A percentile compares a stretch with the other conserved stretches of the same genome.
Evolutionary conservation across 148 eudicot genomes (phyloP).

Genomic region (Fagopyrum homotropicum): DNA sequence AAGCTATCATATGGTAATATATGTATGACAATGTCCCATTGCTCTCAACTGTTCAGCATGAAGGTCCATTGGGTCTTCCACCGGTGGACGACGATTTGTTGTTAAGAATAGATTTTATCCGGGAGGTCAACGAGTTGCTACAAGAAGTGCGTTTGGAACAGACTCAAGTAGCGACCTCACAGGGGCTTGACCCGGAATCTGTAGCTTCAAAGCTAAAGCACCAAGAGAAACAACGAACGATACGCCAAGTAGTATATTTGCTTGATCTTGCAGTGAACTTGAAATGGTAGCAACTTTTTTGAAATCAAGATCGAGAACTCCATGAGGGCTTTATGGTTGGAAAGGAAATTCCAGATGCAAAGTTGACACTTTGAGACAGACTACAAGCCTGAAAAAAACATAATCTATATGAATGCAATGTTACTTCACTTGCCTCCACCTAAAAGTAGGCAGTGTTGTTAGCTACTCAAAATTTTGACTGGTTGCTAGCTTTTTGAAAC

Average conservation of each 20-base stretch:
- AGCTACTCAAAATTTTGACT: no score
- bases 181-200: slow-evolving; percentile 78
- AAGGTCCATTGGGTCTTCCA: slow-evolving; percentile 67
- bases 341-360: no score
- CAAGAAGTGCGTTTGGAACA: slow-evolving; percentile 65
- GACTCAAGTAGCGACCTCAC: slow-evolving; percentile 19
- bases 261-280: slow-evolving; percentile 71
- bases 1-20: neutral
- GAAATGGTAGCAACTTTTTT: slow-evolving; percentile 35
- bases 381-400: no score
- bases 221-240: slow-evolving; percentile 76
- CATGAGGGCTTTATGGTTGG: no score
- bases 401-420: no score
- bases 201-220: slow-evolving; percentile 74
- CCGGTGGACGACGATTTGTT: slow-evolving; percentile 68
- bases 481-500: no score
- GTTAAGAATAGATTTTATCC: slow-evolving; percentile 76
- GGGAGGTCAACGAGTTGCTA: slow-evolving; percentile 70
- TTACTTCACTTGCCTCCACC: no score
- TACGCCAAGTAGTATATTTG: slow-evolving; percentile 57
- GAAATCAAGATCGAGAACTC: no score
- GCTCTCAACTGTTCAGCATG: slow-evolving; percentile 40
- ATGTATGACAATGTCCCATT: slow-evolving; percentile 12
- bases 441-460: no score
- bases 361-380: no score